A percentile compares a stretch with the other conserved stretches of the same genome.
Evolutionary conservation across 306 rosid species (phyloP).

Genomic region (Cyamopsis tetragonoloba): DNA sequence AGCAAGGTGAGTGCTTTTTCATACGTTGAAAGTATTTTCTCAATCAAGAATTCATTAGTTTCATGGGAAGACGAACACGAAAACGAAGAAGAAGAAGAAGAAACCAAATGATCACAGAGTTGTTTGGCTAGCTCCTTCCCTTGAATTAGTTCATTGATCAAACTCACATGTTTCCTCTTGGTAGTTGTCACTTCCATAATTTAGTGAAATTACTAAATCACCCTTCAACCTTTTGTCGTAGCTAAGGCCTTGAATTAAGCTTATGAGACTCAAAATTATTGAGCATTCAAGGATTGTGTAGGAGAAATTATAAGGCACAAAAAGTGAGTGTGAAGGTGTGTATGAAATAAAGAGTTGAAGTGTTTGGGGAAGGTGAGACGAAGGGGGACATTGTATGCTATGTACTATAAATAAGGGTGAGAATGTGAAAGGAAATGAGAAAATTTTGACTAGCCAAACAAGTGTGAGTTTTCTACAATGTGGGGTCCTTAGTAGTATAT

Average conservation of each 20-base stretch:
- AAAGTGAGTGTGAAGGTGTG: background rate
- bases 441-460: constrained; percentile 34
- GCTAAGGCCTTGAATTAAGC: background rate
- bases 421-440: constrained; percentile 25
- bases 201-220: background rate
- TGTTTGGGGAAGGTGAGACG: constrained; percentile 24
- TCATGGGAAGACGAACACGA: constrained; percentile 45
- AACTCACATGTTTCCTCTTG: constrained; percentile 31
- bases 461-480: background rate
- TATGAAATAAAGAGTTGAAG: background rate
- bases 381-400: background rate
- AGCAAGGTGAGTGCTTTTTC: constrained; percentile 50
- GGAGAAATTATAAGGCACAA: background rate
- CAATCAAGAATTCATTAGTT: constrained; percentile 36
- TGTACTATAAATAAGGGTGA: constrained; percentile 4
- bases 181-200: constrained; percentile 34
- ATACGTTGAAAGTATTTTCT: constrained; percentile 48
- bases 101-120: constrained; percentile 35
- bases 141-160: constrained; percentile 48
- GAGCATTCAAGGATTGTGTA: background rate
- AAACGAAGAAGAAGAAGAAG: constrained; percentile 44
- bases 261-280: background rate
- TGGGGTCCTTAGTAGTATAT: background rate
- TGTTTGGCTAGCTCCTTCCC: constrained; percentile 64
- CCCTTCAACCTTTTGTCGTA: background rate